Conservation (phyloP, 257 asterid genomes). For the Solanum raphanifolium region DNA sequence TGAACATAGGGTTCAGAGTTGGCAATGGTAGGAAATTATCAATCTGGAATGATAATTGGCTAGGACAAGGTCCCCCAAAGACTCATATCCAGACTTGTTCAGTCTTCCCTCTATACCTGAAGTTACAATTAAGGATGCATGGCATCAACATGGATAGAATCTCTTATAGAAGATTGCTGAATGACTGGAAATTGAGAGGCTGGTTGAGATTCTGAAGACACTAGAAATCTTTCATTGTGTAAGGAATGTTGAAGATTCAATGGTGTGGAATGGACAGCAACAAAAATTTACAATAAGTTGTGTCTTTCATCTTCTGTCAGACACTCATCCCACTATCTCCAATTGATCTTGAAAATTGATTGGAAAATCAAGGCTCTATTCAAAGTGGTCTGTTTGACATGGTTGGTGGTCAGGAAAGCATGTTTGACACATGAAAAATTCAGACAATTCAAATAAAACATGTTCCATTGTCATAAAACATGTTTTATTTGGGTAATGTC, state of each 20-base stretch:
- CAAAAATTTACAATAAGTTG: background rate
- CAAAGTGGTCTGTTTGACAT: background rate
- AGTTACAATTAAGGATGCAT: background rate
- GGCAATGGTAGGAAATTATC: background rate
- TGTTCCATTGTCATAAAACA: background rate
- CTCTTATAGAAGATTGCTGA: background rate
- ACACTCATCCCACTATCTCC: background rate
- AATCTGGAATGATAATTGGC: background rate
- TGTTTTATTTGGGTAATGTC: background rate
- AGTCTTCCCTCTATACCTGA: background rate
- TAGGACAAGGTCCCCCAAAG: background rate
- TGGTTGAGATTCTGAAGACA: background rate
- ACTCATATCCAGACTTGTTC: background rate
- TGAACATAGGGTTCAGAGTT: background rate
- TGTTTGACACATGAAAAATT: background rate
- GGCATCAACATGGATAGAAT: background rate
- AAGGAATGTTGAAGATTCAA: background rate
- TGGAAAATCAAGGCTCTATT: background rate
- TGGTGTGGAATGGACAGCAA: background rate
- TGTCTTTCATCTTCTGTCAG: background rate
- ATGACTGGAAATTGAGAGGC: background rate
- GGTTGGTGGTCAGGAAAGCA: background rate
- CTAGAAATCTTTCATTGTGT: background rate
- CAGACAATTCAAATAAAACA: background rate
- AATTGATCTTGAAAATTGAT: background rate